These are phyloP conservation scores for Skeletonema grethae DNA, from an alignment of 108 stramenopile species.

Conservation along the genomic window DNA sequence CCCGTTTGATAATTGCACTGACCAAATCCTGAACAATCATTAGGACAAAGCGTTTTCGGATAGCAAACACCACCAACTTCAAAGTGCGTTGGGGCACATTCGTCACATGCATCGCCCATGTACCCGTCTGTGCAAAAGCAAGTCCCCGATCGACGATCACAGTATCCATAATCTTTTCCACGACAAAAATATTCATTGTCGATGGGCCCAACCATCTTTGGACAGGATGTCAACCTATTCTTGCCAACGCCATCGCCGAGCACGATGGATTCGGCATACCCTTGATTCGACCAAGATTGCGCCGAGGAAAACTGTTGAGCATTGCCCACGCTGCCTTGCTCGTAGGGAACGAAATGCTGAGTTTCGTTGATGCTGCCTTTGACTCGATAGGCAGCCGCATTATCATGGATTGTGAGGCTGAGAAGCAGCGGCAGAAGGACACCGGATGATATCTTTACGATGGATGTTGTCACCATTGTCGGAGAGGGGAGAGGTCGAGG, in stretches of 20 bases:
- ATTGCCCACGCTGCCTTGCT: slow-evolving; percentile 45
- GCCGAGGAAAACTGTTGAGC: slow-evolving; percentile 26
- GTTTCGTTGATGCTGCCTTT: slow-evolving; percentile 27
- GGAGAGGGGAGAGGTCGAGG: too few species aligned
- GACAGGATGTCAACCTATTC: slow-evolving; percentile 52
- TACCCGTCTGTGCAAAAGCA: slow-evolving; percentile 86
- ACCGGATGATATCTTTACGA: too few species aligned
- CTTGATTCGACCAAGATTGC: slow-evolving; percentile 28
- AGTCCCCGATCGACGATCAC: slow-evolving; percentile 78
- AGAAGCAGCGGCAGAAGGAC: too few species aligned
- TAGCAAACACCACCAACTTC: slow-evolving; percentile 57
- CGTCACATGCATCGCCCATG: slow-evolving; percentile 63
- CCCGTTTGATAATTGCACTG: slow-evolving; percentile 72
- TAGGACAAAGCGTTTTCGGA: slow-evolving; percentile 65
- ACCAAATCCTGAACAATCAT: slow-evolving; percentile 73
- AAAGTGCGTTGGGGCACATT: slow-evolving; percentile 62
- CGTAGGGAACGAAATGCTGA: slow-evolving; percentile 51
- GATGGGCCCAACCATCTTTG: slow-evolving; percentile 77
- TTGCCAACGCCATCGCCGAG: slow-evolving; percentile 28
- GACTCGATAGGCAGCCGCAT: slow-evolving; percentile 40
- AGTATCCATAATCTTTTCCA: slow-evolving; percentile 67
- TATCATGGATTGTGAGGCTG: background rate
- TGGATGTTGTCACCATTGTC: too few species aligned
- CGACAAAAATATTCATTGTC: slow-evolving; percentile 66
- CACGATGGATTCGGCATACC: slow-evolving; percentile 21